phyloP scores from a whole-genome alignment of 768 basidiomycete species.

The Coprinellus aureogranulatus region DNA sequence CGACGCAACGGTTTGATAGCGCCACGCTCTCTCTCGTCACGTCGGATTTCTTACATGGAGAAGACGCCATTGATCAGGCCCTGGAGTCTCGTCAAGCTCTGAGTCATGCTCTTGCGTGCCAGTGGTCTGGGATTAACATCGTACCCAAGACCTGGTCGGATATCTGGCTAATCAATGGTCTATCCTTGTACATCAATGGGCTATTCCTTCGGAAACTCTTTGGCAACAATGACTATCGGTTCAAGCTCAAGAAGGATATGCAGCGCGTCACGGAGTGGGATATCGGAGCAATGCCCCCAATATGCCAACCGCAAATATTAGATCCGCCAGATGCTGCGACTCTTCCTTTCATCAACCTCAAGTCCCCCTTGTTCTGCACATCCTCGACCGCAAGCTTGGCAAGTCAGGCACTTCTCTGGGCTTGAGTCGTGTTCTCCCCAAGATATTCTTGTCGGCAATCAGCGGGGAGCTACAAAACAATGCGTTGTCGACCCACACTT shows the following conservation, averaged over 20 bases:
- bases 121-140: slow-evolving; percentile 97
- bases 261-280: slow-evolving; percentile 87
- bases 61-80: slow-evolving; percentile 89
- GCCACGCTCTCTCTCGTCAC: slow-evolving; percentile 80
- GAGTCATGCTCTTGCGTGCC: slow-evolving; percentile 85
- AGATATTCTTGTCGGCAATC: slow-evolving; percentile 90
- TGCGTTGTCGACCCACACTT: slow-evolving; percentile 82
- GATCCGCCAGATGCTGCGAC: no score
- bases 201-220: slow-evolving; percentile 83
- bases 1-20: slow-evolving; percentile 77
- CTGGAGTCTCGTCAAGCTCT: slow-evolving; percentile 86
- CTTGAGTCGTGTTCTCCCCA: slow-evolving; percentile 90
- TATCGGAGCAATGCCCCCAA: slow-evolving; percentile 84
- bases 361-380: no score
- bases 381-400: slow-evolving; percentile 88
- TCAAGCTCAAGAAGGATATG: slow-evolving; percentile 94
- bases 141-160: slow-evolving; percentile 91
- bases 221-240: slow-evolving; percentile 97
- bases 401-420: slow-evolving; percentile 96
- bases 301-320: no score
- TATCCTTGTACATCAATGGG: slow-evolving; percentile 87
- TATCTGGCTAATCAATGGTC: slow-evolving; percentile 93
- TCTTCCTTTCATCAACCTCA: no score
- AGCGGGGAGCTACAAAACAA: slow-evolving; percentile 59
- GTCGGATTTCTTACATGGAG: slow-evolving; percentile 79